Evolutionary conservation across 495 filamentous ascomycete species (phyloP), one percentile per base, ranked within the genome.

Genomic region (Penicillium goetzii): DNA sequence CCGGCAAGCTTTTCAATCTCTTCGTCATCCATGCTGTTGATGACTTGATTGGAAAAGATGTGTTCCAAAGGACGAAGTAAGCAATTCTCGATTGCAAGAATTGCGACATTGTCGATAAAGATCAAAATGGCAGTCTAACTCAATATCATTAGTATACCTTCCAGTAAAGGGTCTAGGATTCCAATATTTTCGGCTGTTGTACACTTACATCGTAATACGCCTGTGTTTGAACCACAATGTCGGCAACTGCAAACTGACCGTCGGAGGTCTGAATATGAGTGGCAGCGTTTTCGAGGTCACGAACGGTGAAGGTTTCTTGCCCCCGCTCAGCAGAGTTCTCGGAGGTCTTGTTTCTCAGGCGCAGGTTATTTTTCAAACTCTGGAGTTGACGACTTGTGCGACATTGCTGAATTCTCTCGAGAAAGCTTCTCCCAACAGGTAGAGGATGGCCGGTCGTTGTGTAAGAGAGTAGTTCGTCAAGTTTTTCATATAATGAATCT

Each of bases 71-170:
- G 73, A 8, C 10, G 17, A 12, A 90, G 72, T 43, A 90, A 77
- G 68, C 84, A 85, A 33, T 79, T 76, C 56, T 90, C 87, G 34
- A 88, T 83, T 2, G 81, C 87, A 45, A 87, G 76, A 6, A 79
- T 80, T n/a, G 83, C 77, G 26, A 90, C 63, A 50, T 89, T 85
- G 40, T 91, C 86, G 15, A 88, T 72, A 66, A 91, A 88, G 0
- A 78, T 80, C 63, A 84, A 78, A 55, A 87, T 68, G 0, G 87
- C 83, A 66, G 85, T 82, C 88, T 89, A 59, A 19, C n/a, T 23
- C 25, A 30, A 5, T 0, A 17, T 40, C 6, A 26, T 49, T 28
- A 61, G 30, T 19, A 33, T 41, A 25, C 56, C n/a, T 43, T 17
- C 34, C 6, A 41, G 28, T 19, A 26, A 7, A 23, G 19, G 52